phyloP scores from a whole-genome alignment of 306 rosid species.

The Psophocarpus tetragonolobus region DNA sequence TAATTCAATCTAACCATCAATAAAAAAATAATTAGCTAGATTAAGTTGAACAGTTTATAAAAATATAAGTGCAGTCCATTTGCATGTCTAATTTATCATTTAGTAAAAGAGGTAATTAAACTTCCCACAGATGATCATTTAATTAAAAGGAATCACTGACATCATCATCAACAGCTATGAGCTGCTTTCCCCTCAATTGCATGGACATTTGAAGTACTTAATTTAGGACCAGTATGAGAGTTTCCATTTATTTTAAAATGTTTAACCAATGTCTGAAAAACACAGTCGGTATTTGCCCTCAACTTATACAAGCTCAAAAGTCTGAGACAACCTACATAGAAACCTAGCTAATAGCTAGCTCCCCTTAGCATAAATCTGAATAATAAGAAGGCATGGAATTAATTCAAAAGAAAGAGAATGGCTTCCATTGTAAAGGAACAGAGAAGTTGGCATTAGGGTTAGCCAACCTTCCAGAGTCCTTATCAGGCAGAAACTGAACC shows the following conservation, averaged over 20 bases:
- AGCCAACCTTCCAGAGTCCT: conserved; percentile 30
- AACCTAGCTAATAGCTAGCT: background rate
- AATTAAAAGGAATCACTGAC: background rate
- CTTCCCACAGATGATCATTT: background rate
- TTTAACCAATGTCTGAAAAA: too few species aligned
- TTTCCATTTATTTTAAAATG: too few species aligned
- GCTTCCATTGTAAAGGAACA: conserved; percentile 43
- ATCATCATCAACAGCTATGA: background rate
- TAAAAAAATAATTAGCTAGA: too few species aligned
- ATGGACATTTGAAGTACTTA: background rate
- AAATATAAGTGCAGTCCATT: too few species aligned
- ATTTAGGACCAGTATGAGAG: too few species aligned
- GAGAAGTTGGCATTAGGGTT: conserved; percentile 38
- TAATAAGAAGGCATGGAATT: background rate
- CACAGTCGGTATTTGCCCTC: too few species aligned
- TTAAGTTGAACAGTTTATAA: too few species aligned
- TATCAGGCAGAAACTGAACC: conserved; percentile 25
- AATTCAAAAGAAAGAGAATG: conserved; percentile 38
- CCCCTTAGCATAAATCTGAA: background rate
- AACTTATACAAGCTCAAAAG: background rate
- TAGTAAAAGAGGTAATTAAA: background rate
- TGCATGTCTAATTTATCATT: background rate
- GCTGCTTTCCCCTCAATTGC: background rate
- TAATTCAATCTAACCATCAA: too few species aligned
- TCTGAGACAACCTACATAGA: background rate